Percentiles rank a stretch among this genome's conserved stretches.
Evolutionary conservation across 495 filamentous ascomycete genomes (phyloP).

Genomic region (Neurospora sp.): DNA sequence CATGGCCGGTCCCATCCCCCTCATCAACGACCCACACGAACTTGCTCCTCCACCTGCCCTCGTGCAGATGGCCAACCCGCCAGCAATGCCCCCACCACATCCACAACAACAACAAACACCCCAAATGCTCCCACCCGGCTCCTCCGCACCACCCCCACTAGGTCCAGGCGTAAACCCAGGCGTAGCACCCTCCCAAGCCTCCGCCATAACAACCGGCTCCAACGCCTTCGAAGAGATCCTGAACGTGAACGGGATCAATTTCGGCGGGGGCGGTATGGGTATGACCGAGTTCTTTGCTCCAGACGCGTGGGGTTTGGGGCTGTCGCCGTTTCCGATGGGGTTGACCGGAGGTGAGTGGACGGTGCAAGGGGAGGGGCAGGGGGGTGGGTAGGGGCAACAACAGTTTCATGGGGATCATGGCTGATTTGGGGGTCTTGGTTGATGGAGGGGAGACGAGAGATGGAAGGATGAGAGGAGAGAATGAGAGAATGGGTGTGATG

Average conservation of each 20-base stretch:
- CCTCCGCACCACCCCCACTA: neutral
- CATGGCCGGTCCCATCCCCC: constrained; percentile 2
- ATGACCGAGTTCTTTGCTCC: neutral
- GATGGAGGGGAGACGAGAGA: too few relatives aligned
- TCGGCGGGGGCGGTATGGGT: constrained; percentile 2
- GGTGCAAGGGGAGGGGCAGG: neutral
- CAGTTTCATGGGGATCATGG: neutral
- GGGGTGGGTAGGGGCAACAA: neutral
- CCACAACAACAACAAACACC: constrained; percentile 2
- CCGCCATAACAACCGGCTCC: constrained; percentile 16
- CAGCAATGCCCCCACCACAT: too few relatives aligned
- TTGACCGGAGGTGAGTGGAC: neutral
- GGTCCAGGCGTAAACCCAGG: neutral
- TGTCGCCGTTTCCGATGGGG: neutral
- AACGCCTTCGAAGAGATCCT: constrained; percentile 22
- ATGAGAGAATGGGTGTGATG: too few relatives aligned
- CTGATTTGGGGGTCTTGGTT: too few relatives aligned
- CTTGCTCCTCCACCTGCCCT: too few relatives aligned
- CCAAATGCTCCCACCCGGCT: neutral
- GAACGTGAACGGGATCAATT: constrained; percentile 13
- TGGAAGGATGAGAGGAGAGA: too few relatives aligned
- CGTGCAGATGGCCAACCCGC: too few relatives aligned
- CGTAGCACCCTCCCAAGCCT: constrained; percentile 13
- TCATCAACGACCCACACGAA: neutral
- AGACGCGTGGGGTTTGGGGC: neutral